Percentiles rank a stretch among this genome's conserved stretches.
These are phyloP conservation scores for Ananas comosus DNA, from an alignment of 176 grass and related monocot species.

Conservation along the genomic window DNA sequence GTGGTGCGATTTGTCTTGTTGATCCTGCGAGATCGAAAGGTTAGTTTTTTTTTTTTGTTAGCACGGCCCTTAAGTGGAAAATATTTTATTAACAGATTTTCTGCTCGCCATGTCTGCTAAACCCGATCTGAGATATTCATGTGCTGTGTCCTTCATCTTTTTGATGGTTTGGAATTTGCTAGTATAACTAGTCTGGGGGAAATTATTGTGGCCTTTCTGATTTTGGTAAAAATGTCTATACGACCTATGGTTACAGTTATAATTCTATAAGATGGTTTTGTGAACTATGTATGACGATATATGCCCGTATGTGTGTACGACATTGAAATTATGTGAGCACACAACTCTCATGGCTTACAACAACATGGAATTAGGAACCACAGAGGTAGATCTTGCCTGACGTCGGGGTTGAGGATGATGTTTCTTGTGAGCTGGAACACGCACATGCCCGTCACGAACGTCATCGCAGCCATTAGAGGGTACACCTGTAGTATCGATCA, in stretches of 20 bases:
- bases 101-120: background rate
- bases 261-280: too few species aligned
- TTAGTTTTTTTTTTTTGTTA: background rate
- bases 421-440: slow-evolving; percentile 66
- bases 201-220: too few species aligned
- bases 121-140: background rate
- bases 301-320: background rate
- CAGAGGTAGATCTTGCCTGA: slow-evolving; percentile 20
- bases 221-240: too few species aligned
- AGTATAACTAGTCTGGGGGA: too few species aligned
- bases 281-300: too few species aligned
- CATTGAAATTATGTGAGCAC: background rate
- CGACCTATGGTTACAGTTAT: too few species aligned
- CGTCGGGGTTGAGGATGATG: slow-evolving; percentile 66
- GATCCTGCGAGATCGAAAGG: slow-evolving; percentile 12
- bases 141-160: too few species aligned
- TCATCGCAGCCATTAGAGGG: slow-evolving; percentile 72
- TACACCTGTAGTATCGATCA: slow-evolving; percentile 36
- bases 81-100: background rate
- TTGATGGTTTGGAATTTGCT: too few species aligned
- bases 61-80: background rate
- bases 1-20: slow-evolving; percentile 49
- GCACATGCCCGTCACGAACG: slow-evolving; percentile 62
- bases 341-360: background rate
- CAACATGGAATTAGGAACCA: background rate